Evolutionary conservation across 2,329 filamentous ascomycete genomes (phyloP).

Genomic region (Trichophaea hybrida): DNA sequence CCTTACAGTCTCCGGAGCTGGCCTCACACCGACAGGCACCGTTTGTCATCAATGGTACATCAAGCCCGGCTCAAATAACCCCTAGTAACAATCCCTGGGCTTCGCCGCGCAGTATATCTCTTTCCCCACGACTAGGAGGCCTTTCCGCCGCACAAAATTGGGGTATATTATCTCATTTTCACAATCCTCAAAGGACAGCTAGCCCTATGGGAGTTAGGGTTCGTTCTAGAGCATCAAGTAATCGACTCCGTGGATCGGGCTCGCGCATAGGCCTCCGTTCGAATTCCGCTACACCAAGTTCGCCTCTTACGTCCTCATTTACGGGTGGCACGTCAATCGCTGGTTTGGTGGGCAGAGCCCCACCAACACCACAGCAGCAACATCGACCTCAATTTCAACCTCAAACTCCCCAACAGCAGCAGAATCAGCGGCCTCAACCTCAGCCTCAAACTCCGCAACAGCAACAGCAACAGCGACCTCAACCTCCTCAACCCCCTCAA

Average conservation of each 20-base stretch:
- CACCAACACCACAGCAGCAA: background rate
- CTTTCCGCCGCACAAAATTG: background rate
- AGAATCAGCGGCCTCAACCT: background rate
- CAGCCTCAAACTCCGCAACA: background rate
- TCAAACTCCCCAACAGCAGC: background rate
- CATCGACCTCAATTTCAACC: background rate
- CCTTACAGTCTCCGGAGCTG: conserved; percentile 3
- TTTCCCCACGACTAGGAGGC: background rate
- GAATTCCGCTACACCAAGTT: background rate
- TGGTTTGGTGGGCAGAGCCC: background rate
- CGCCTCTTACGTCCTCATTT: background rate
- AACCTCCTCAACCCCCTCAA: background rate
- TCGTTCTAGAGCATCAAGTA: background rate
- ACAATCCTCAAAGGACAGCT: background rate
- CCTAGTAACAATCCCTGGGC: background rate
- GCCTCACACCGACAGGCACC: conserved; percentile 7
- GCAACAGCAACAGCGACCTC: background rate
- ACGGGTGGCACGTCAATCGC: background rate
- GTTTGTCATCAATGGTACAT: background rate
- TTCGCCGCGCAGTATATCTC: background rate
- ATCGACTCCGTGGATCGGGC: background rate
- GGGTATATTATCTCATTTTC: background rate
- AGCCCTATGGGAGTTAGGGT: conserved; percentile 1
- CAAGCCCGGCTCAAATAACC: background rate
- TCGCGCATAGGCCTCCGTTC: background rate